These are phyloP conservation scores for Torulaspora franciscae DNA, from an alignment of 805 yeast species.

Conservation along the genomic window DNA sequence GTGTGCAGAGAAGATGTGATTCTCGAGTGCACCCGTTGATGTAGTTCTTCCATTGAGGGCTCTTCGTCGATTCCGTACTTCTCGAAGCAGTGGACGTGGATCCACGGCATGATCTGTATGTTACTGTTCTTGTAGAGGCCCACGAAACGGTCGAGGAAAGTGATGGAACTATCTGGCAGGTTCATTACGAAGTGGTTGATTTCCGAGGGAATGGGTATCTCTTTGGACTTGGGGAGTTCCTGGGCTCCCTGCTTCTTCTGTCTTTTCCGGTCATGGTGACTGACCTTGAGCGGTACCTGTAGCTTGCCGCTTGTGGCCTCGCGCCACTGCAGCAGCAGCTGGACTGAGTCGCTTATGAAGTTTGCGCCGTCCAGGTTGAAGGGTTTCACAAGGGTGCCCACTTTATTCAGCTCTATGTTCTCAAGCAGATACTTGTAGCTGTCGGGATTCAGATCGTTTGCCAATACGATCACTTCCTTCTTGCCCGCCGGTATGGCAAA, in stretches of 20 bases:
- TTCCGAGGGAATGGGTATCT: conserved; percentile 25
- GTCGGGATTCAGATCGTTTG: conserved; percentile 91
- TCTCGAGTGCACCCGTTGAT: conserved; percentile 57
- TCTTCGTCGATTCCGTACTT: conserved; percentile 76
- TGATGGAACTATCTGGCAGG: conserved; percentile 87
- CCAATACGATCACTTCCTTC: conserved; percentile 71
- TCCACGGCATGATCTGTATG: conserved; percentile 55
- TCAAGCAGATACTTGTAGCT: conserved; percentile 64
- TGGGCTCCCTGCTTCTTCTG: conserved; percentile 27
- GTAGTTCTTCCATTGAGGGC: conserved; percentile 64
- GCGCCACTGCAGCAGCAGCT: conserved; percentile 46
- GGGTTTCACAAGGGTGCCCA: conserved; percentile 51
- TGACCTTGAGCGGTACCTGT: conserved; percentile 32
- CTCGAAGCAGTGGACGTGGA: conserved; percentile 90
- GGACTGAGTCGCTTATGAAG: conserved; percentile 61
- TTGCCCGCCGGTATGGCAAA: conserved; percentile 95
- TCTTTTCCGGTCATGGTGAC: conserved; percentile 36
- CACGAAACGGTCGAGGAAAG: conserved; percentile 68
- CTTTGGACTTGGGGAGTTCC: conserved; percentile 44
- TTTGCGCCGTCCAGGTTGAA: conserved; percentile 78
- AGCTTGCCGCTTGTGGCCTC: conserved; percentile 36
- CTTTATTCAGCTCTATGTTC: conserved; percentile 64
- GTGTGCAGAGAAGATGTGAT: conserved; percentile 43
- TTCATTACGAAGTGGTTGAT: conserved; percentile 84
- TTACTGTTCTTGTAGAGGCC: conserved; percentile 55